Conservation (phyloP, 495 filamentous ascomycete genomes). For the Viridothelium virens region DNA sequence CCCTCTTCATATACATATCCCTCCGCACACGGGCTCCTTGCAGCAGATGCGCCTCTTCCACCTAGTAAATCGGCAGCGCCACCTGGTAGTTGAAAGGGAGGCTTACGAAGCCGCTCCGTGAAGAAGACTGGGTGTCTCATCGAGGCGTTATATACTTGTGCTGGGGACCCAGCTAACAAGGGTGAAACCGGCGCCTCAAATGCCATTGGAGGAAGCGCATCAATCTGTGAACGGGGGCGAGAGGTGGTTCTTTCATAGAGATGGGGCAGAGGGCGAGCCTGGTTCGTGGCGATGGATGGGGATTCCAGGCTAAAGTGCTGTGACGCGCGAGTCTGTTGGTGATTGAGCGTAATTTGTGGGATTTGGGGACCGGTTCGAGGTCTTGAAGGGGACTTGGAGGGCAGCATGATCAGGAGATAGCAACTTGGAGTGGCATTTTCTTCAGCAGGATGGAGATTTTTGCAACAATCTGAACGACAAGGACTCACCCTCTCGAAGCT, state of each 20-base stretch:
- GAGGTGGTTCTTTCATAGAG: not conserved
- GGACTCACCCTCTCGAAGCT: no score
- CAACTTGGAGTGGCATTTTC: no score
- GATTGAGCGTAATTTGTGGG: not conserved
- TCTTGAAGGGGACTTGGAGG: not conserved
- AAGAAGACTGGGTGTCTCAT: constrained; percentile 38
- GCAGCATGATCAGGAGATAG: not conserved
- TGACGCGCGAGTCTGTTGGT: not conserved
- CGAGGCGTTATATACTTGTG: constrained; percentile 31
- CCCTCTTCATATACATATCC: constrained; percentile 1
- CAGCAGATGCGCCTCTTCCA: not conserved
- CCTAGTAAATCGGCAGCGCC: not conserved
- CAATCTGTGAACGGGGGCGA: constrained; percentile 1
- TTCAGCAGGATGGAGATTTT: no score
- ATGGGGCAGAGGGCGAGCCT: no score
- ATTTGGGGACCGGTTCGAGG: not conserved
- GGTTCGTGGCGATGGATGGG: no score
- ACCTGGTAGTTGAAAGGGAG: constrained; percentile 32
- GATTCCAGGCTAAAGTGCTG: not conserved
- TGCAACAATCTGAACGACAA: no score
- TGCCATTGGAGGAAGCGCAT: not conserved
- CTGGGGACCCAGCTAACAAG: not conserved
- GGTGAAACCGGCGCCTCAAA: not conserved
- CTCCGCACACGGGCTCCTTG: not conserved
- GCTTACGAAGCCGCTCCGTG: constrained; percentile 29